Base-by-base conservation (phyloP, 257 asterid species). In the Petunia axillaris region DNA sequence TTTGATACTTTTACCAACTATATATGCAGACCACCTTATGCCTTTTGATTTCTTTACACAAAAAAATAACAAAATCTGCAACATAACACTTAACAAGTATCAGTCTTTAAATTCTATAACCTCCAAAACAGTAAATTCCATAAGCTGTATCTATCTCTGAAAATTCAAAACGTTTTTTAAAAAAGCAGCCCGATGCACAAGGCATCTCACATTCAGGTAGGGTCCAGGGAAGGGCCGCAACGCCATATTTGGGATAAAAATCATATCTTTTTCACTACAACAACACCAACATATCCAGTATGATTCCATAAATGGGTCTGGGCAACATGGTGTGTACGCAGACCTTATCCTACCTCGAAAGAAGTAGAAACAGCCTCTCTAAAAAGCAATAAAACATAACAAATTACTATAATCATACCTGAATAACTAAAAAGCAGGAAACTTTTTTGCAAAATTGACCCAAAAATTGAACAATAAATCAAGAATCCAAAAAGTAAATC, bases 61-160 rank as follows among this genome's bases (percentile, higher is more conserved):
- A 25, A 25, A 25, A 25, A 25, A 25, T 25, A 39, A 81, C 81
- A 83, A 25, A 77, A 81, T 85, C 90, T 82, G 88, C 82, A 25
- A 83, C 8, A 79, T 41, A 79, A 79, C 67, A 79, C 71, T 71
- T 43, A 64, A 13, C 79, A 81, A 67, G 83, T 59, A 76, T 71
- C 60, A 48, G 44, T 48, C 58, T 48, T 10, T 35, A 71, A 25
- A 35, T 71, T 48, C 44, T 71, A 71, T 71, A 3, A 67, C 75
- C 75, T 41, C 75, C 37, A 40, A 15, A 15, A 67, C 43, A 67
- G 54, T 67, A 41, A 41, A 67, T 67, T 66, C 38, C 15, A 67
- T 46, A 67, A 41, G 4, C 75, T 67, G 25, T 25, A 48, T 14
- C 77, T 43, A 48, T 64, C 4, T 39, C 46, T 64, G 46, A 37